A percentile compares a stretch with the other conserved stretches of the same genome.
These are phyloP conservation scores for Lyophyllum atratum DNA, from an alignment of 768 basidiomycete species.

Conservation along the genomic window DNA sequence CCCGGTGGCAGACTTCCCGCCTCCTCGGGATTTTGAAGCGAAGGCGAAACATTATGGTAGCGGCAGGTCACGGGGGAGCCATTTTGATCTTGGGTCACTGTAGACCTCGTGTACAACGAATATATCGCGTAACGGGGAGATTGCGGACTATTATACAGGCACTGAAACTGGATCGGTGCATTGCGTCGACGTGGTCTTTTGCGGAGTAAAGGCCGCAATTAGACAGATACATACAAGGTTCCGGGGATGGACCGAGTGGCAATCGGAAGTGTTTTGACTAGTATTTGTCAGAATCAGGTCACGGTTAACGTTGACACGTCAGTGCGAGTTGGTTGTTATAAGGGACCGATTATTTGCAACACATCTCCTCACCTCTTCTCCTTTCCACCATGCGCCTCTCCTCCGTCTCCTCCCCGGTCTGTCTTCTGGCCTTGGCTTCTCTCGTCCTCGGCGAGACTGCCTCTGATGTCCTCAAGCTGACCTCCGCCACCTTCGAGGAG, in stretches of 20 bases:
- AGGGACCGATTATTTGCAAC: constrained; percentile 18
- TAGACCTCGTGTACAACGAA: constrained; percentile 18
- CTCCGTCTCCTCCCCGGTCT: constrained; percentile 49
- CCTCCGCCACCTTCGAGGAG: constrained; percentile 65
- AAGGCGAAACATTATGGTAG: constrained; percentile 59
- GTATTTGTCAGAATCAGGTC: constrained; percentile 19
- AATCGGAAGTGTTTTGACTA: neutral
- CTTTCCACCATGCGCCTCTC: constrained; percentile 64
- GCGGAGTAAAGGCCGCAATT: constrained; percentile 4
- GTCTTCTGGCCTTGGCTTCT: constrained; percentile 53
- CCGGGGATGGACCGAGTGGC: constrained; percentile 13
- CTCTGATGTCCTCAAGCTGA: constrained; percentile 85
- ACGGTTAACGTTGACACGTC: constrained; percentile 47
- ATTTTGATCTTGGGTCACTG: constrained; percentile 57
- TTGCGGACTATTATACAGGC: constrained; percentile 12
- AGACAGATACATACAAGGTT: neutral
- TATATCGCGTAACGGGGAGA: constrained; percentile 4
- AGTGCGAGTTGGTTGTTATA: constrained; percentile 36
- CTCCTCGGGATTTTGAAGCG: constrained; percentile 63
- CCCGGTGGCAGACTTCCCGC: constrained; percentile 77
- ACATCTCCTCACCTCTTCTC: constrained; percentile 24
- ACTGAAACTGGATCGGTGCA: no score
- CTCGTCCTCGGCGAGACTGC: constrained; percentile 55
- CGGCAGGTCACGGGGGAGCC: constrained; percentile 69
- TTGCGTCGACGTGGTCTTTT: neutral